A percentile compares a stretch with the other conserved stretches of the same genome.
Conservation (phyloP, 2,329 filamentous ascomycete genomes). For the Acarospora socialis region DNA sequence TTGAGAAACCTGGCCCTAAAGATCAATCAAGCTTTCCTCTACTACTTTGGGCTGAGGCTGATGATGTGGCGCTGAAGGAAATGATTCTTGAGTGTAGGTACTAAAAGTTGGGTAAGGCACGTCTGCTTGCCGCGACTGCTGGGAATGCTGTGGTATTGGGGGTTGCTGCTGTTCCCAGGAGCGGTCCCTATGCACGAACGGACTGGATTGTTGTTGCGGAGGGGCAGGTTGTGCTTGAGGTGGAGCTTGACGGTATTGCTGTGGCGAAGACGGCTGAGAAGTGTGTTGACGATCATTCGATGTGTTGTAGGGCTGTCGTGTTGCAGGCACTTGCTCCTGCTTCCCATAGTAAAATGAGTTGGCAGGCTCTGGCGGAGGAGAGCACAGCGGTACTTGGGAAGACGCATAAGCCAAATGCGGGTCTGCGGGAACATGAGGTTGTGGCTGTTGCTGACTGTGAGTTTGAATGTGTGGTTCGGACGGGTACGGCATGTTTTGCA, state of each 20-base stretch:
- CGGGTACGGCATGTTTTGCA: constrained; percentile 33
- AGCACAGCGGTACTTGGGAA: constrained; percentile 27
- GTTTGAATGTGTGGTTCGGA: constrained; percentile 13
- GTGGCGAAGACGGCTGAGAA: constrained; percentile 6
- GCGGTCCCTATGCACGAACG: constrained; percentile 15
- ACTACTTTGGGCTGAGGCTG: constrained; percentile 40
- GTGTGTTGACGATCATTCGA: constrained; percentile 15
- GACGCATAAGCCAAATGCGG: constrained; percentile 36
- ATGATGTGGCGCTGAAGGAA: constrained; percentile 52
- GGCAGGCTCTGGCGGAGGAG: constrained; percentile 28
- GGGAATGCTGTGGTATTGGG: constrained; percentile 21
- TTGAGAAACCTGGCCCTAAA: constrained; percentile 31
- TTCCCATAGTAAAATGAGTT: constrained; percentile 27
- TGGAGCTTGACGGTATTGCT: constrained; percentile 17
- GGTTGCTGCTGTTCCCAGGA: constrained; percentile 37
- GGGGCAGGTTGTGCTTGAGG: constrained; percentile 23
- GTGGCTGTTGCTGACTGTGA: constrained; percentile 21
- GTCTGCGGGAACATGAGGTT: constrained; percentile 33
- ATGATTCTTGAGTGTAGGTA: constrained; percentile 43
- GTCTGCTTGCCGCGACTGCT: constrained; percentile 18
- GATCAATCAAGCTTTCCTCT: constrained; percentile 69
- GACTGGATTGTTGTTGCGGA: constrained; percentile 14
- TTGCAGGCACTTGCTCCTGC: constrained; percentile 30
- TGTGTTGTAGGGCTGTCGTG: constrained; percentile 30
- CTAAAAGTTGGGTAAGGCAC: constrained; percentile 28